These are phyloP conservation scores for Scleroderma citrinum DNA, from an alignment of 768 basidiomycete species.

Conservation along the genomic window DNA sequence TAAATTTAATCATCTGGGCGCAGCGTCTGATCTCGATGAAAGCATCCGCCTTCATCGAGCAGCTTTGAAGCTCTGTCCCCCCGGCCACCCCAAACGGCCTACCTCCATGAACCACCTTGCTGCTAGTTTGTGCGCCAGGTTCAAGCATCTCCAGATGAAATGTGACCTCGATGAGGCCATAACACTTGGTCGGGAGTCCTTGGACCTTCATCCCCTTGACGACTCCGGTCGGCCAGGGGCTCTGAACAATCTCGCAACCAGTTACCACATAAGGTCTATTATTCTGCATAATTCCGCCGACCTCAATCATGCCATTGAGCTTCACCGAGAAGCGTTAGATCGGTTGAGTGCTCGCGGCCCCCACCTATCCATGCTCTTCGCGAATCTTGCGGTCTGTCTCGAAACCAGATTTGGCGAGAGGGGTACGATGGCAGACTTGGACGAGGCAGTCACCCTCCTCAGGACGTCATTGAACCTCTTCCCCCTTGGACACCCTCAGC, in stretches of 20 bases:
- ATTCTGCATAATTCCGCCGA: not conserved
- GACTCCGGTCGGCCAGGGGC: not conserved
- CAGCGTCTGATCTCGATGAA: not conserved
- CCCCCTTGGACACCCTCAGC: too few relatives aligned
- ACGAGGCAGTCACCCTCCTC: too few relatives aligned
- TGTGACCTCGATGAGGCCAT: slow-evolving; percentile 17
- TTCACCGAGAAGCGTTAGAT: too few relatives aligned
- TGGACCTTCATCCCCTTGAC: slow-evolving; percentile 1
- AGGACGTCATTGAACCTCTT: too few relatives aligned
- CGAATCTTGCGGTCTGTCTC: too few relatives aligned
- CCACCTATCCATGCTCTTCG: too few relatives aligned
- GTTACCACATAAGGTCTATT: not conserved
- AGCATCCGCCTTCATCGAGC: not conserved
- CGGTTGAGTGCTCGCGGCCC: too few relatives aligned
- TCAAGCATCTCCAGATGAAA: not conserved
- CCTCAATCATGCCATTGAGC: not conserved
- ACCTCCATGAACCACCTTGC: slow-evolving; percentile 9
- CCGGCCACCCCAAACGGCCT: slow-evolving; percentile 5
- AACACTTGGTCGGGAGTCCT: slow-evolving; percentile 5
- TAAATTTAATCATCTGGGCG: not conserved
- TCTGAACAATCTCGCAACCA: not conserved
- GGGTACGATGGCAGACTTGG: too few relatives aligned
- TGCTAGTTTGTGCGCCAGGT: slow-evolving; percentile 1
- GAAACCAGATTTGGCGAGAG: too few relatives aligned
- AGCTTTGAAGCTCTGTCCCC: not conserved